phyloP scores from a whole-genome alignment of 495 filamentous ascomycete species.

The Annulohypoxylon nitens region DNA sequence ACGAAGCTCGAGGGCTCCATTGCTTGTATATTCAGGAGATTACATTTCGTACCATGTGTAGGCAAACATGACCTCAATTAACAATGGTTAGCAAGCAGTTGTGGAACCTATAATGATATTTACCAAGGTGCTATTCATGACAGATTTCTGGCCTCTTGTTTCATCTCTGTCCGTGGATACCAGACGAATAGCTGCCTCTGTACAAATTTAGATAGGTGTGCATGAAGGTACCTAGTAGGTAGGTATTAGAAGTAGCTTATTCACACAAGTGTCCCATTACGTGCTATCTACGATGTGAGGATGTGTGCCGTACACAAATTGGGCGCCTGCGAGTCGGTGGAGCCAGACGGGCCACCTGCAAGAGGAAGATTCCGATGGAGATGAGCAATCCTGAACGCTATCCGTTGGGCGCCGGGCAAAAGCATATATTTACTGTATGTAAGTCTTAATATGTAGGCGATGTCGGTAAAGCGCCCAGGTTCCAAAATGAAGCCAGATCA shows the following conservation, averaged over 20 bases:
- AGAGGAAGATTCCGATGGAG: conserved; percentile 3
- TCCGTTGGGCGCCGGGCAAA: neutral
- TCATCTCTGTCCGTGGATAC: neutral
- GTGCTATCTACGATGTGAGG: neutral
- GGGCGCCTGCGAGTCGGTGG: conserved; percentile 10
- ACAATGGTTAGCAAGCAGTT: neutral
- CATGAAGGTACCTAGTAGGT: neutral
- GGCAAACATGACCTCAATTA: conserved; percentile 1
- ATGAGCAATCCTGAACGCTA: conserved; percentile 5
- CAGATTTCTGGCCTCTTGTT: neutral
- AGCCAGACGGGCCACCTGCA: neutral
- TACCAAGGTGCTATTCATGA: neutral
- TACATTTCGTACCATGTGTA: neutral
- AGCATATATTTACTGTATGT: neutral
- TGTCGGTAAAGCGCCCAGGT: conserved; percentile 9
- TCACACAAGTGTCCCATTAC: neutral
- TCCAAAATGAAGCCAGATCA: conserved; percentile 17
- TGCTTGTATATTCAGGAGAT: neutral
- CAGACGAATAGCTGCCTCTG: neutral
- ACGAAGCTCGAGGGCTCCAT: neutral
- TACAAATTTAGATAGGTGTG: neutral
- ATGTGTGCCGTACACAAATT: conserved; percentile 7
- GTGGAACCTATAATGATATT: neutral
- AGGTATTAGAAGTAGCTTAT: conserved; percentile 2
- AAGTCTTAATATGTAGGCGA: conserved; percentile 6